Base-by-base conservation (phyloP, 2,329 filamentous ascomycete genomes). In the Ascochyta koolunga region DNA sequence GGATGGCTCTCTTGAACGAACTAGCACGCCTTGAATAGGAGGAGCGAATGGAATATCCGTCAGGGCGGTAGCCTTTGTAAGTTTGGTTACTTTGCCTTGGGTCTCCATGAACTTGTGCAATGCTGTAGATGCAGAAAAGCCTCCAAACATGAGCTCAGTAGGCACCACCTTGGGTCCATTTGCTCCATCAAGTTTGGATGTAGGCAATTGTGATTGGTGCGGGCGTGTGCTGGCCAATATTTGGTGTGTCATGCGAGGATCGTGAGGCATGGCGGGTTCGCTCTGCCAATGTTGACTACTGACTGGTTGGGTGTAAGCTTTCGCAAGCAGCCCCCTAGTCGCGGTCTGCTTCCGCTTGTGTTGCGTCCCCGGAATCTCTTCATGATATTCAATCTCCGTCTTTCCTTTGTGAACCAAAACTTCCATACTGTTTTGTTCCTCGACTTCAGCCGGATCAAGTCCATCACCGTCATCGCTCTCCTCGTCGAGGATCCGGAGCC, bases 101-200 rank as follows among this genome's bases (percentile, higher is more conserved):
- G 80, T 69, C 43, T 79, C 73, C 74, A 85, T 81, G 59, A 83
- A 86, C 24, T 76, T 79, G 5, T 78, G 73, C 25, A 85, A 62
- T 3, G 79, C 78, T 8, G 69, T 71, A 10, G 62, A 71, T 22
- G 75, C 76, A 58, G 77, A 78, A 61, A 79, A 78, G 1, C 69
- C 66, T 15, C 68, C 72, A 47, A 73, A 71, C 64, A 75, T 71
- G 3, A 73, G 62, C 31, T 59, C 63, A 32, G 33, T 60, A 3
- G 61, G 55, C 11, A 13, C 5, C 5, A 60, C 49, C 8, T 42
- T 49, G 15, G 19, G 37, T 4, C 9, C 7, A 3, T 50, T 11
- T 13, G n/a, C 13, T 16, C n/a, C 10, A 11, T 46, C 40, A 13
- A 22, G 22, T 6, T 16, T 39, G 24, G 39, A 19, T n/a, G n/a